A percentile compares a stretch with the other conserved stretches of the same genome.
These are phyloP conservation scores for Hansfordia pulvinata DNA, from an alignment of 2,329 filamentous ascomycete species.

Conservation along the genomic window DNA sequence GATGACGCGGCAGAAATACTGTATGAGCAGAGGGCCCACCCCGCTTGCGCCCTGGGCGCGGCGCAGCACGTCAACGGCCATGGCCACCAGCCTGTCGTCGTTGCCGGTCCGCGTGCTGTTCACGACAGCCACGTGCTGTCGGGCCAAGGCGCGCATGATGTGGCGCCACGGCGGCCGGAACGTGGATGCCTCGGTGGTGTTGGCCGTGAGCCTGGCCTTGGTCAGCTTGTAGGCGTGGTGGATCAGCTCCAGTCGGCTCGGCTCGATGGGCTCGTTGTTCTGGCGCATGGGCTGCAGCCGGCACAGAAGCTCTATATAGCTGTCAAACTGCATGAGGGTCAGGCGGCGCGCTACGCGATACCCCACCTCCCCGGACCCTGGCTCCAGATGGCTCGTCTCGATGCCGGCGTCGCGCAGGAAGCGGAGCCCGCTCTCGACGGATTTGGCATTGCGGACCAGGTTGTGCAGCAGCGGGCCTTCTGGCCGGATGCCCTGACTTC, in stretches of 20 bases:
- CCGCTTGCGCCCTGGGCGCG: constrained; percentile 14
- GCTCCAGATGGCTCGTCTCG: constrained; percentile 6
- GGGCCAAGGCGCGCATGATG: constrained; percentile 24
- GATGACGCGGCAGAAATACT: constrained; percentile 19
- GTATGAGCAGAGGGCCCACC: constrained; percentile 20
- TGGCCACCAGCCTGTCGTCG: constrained; percentile 16
- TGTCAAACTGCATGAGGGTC: constrained; percentile 25
- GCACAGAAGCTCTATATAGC: constrained; percentile 38
- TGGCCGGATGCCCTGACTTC: constrained; percentile 30
- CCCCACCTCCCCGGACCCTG: constrained; percentile 6
- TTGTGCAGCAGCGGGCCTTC: constrained; percentile 35
- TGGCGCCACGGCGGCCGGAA: constrained; percentile 27
- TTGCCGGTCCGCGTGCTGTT: constrained; percentile 10
- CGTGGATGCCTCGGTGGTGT: constrained; percentile 12
- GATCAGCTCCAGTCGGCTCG: constrained; percentile 11
- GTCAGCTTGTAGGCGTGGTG: constrained; percentile 21
- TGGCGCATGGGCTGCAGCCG: constrained; percentile 19
- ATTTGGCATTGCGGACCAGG: constrained; percentile 38
- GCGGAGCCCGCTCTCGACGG: constrained; percentile 28
- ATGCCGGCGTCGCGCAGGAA: constrained; percentile 34
- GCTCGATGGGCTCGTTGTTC: constrained; percentile 7
- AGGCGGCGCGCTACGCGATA: constrained; percentile 13
- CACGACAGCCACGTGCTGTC: constrained; percentile 15
- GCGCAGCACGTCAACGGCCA: constrained; percentile 15
- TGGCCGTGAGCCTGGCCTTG: constrained; percentile 11